phyloP scores from a whole-genome alignment of 208 protist genomes.

The Vickermania ingenoplastis region DNA sequence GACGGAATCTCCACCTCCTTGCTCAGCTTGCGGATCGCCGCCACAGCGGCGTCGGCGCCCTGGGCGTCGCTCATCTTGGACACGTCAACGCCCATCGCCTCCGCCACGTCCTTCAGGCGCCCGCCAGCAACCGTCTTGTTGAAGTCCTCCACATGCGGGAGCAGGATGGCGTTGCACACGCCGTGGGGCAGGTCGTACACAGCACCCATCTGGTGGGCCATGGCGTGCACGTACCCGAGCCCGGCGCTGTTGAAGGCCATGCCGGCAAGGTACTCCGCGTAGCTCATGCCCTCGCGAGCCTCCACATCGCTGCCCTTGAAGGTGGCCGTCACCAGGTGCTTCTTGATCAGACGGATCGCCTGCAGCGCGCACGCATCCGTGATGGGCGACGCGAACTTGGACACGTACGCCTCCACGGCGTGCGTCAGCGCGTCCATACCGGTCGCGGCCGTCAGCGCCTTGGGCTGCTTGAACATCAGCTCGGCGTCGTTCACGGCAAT shows the following conservation, averaged over 20 bases:
- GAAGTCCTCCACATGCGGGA: constrained; percentile 65
- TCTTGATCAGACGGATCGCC: constrained; percentile 59
- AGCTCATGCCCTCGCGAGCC: constrained; percentile 76
- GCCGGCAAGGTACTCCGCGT: constrained; percentile 76
- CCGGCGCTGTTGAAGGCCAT: constrained; percentile 90
- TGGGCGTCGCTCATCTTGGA: constrained; percentile 23
- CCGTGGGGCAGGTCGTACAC: constrained; percentile 83
- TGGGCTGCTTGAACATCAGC: constrained; percentile 73
- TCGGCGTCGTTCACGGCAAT: constrained; percentile 73
- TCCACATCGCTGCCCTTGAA: constrained; percentile 29
- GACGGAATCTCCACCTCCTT: constrained; percentile 40
- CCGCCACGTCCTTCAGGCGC: constrained; percentile 48
- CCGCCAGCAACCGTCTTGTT: constrained; percentile 43
- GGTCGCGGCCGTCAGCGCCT: constrained; percentile 74
- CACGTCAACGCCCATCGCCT: constrained; percentile 32
- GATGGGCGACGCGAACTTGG: constrained; percentile 35
- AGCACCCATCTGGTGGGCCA: constrained; percentile 82
- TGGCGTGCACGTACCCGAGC: constrained; percentile 82
- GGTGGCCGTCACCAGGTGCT: constrained; percentile 46
- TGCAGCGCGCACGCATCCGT: constrained; percentile 64
- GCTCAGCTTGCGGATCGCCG: constrained; percentile 35
- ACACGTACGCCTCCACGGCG: constrained; percentile 79
- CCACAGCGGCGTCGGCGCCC: constrained; percentile 43
- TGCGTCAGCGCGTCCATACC: constrained; percentile 89
- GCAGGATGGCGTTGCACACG: constrained; percentile 82